Evolutionary conservation across 1,284 basidiomycete species (phyloP).

Genomic region (Cutaneotrichosporon sp.): DNA sequence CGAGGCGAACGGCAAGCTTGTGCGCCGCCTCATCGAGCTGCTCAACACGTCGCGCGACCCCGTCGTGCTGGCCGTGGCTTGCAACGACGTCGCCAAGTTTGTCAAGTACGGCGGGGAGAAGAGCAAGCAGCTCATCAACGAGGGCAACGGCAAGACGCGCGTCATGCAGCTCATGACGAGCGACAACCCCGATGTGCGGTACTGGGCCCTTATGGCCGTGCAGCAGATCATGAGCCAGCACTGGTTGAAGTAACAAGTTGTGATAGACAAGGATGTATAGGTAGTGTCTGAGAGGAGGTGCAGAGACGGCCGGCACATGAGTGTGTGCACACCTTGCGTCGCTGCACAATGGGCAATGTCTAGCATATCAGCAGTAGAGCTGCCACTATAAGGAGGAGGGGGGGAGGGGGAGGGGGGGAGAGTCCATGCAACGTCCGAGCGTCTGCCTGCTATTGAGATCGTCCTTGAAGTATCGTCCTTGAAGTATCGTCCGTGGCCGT

Average conservation of each 20-base stretch:
- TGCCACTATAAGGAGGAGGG: no score
- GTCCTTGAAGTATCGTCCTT: no score
- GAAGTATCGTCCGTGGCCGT: no score
- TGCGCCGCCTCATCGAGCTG: slow-evolving; percentile 76
- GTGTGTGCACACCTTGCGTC: no score
- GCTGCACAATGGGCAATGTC: no score
- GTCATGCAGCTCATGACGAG: slow-evolving; percentile 96
- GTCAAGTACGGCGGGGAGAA: slow-evolving; percentile 80
- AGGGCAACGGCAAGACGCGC: slow-evolving; percentile 81
- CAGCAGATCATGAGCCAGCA: slow-evolving; percentile 53
- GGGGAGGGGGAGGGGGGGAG: no score
- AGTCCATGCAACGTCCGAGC: no score
- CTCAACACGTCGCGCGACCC: slow-evolving; percentile 72
- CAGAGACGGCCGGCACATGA: no score
- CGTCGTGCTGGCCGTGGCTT: slow-evolving; percentile 79
- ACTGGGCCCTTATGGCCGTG: slow-evolving; percentile 72
- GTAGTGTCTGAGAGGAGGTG: neutral
- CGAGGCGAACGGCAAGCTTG: slow-evolving; percentile 73
- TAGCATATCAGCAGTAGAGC: no score
- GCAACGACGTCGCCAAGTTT: slow-evolving; percentile 91
- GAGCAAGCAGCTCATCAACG: slow-evolving; percentile 83
- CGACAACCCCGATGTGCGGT: slow-evolving; percentile 82
- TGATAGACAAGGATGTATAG: slow-evolving; percentile 6
- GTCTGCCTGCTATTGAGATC: no score
- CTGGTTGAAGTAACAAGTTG: slow-evolving; percentile 17